Evolutionary conservation across 768 basidiomycete genomes (phyloP).

Genomic region (Trametes gibbosa): DNA sequence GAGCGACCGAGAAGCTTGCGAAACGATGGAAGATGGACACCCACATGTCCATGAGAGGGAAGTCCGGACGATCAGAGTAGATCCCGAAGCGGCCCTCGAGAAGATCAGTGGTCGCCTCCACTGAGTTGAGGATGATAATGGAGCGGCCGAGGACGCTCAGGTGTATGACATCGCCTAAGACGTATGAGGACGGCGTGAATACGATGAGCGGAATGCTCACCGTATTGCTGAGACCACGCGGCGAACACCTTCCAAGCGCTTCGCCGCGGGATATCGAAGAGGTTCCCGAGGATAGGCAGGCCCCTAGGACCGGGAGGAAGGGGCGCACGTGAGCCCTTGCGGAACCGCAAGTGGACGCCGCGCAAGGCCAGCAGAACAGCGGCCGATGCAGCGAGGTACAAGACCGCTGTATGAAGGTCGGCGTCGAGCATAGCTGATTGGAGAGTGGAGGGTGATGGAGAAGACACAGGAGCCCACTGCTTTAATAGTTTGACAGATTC

Average conservation of each 20-base stretch:
- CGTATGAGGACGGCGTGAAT: neutral
- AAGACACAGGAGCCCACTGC: neutral
- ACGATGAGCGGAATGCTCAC: slow-evolving; percentile 9
- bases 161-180: slow-evolving; percentile 4
- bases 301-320: slow-evolving; percentile 11
- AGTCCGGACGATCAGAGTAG: slow-evolving; percentile 28
- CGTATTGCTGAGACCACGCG: slow-evolving; percentile 5
- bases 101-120: slow-evolving; percentile 25
- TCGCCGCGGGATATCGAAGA: slow-evolving; percentile 8
- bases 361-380: neutral
- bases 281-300: slow-evolving; percentile 14
- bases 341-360: neutral
- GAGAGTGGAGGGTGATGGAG: too few relatives aligned
- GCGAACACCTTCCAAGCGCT: slow-evolving; percentile 11
- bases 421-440: slow-evolving; percentile 6
- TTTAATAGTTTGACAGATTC: too few relatives aligned
- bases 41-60: slow-evolving; percentile 25
- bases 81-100: slow-evolving; percentile 26
- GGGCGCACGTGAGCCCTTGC: neutral
- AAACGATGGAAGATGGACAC: neutral
- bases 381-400: neutral
- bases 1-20: neutral
- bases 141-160: slow-evolving; percentile 1
- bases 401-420: neutral
- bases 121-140: slow-evolving; percentile 27